Percentiles rank a stretch among this genome's conserved stretches.
Evolutionary conservation across 108 stramenopile species (phyloP).

Genomic region (Skeletonema costatum): DNA sequence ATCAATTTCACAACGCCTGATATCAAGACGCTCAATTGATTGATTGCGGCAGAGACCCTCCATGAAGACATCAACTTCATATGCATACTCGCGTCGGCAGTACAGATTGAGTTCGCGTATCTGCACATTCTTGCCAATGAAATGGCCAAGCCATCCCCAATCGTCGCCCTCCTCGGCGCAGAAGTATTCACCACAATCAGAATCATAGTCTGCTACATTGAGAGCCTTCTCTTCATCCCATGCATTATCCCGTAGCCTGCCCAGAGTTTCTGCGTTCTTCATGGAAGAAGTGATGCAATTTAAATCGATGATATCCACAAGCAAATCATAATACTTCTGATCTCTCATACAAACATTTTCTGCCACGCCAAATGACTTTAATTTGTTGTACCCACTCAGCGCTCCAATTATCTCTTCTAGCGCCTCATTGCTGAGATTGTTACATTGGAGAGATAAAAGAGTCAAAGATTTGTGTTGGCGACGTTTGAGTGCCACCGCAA

Average conservation of each 20-base stretch:
- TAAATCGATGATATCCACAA: not conserved
- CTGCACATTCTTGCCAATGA: not conserved
- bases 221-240: not conserved
- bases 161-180: not conserved
- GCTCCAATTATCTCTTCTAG: not conserved
- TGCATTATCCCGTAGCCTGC: not conserved
- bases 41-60: not conserved
- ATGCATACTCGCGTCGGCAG: not conserved
- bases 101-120: not conserved
- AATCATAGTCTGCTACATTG: not conserved
- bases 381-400: not conserved
- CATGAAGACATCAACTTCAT: not conserved
- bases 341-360: not conserved
- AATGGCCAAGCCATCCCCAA: constrained; percentile 12
- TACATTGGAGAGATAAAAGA: not conserved
- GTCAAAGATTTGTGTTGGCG: not conserved
- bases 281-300: not conserved
- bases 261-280: not conserved
- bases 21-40: not conserved
- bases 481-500: not conserved
- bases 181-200: not conserved
- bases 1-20: not conserved
- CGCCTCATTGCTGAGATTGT: not conserved
- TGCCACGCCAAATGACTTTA: not conserved
- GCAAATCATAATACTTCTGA: not conserved